These are phyloP conservation scores for Globisporangium heterothallicum DNA, from an alignment of 352 stramenopile species.

Conservation along the genomic window DNA sequence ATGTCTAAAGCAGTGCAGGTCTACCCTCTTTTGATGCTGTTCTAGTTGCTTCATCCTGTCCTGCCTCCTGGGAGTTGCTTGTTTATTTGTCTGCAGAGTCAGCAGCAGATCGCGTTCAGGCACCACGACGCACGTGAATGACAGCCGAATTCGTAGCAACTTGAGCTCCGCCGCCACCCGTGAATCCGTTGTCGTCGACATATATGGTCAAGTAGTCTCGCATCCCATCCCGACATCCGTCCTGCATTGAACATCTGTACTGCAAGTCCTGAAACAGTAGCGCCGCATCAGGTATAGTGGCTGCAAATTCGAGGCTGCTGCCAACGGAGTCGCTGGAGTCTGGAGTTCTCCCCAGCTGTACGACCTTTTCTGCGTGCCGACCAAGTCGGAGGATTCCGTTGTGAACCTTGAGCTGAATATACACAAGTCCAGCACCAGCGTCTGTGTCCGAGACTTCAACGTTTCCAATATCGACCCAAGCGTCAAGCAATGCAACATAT, in stretches of 20 bases:
- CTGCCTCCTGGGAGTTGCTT: neutral
- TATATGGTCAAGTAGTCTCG: conserved; percentile 35
- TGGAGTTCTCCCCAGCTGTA: neutral
- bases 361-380: neutral
- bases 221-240: conserved; percentile 22
- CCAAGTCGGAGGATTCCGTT: conserved; percentile 29
- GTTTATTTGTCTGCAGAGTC: neutral
- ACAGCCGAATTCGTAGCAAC: conserved; percentile 13
- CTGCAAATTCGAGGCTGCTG: conserved; percentile 29
- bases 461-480: conserved; percentile 21
- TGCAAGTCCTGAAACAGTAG: conserved; percentile 26
- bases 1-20: neutral
- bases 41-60: neutral
- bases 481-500: conserved; percentile 23
- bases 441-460: conserved; percentile 40
- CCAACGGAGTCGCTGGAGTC: conserved; percentile 3
- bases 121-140: conserved; percentile 6
- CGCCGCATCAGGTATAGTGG: conserved; percentile 12
- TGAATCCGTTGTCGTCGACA: conserved; percentile 60
- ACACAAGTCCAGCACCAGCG: conserved; percentile 31
- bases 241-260: conserved; percentile 26
- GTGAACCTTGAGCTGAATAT: conserved; percentile 32
- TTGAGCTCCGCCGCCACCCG: conserved; percentile 26
- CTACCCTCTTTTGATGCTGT: neutral
- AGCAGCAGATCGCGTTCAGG: neutral